Conservation (phyloP, 768 basidiomycete species). For the Tylopilus sp. region DNA sequence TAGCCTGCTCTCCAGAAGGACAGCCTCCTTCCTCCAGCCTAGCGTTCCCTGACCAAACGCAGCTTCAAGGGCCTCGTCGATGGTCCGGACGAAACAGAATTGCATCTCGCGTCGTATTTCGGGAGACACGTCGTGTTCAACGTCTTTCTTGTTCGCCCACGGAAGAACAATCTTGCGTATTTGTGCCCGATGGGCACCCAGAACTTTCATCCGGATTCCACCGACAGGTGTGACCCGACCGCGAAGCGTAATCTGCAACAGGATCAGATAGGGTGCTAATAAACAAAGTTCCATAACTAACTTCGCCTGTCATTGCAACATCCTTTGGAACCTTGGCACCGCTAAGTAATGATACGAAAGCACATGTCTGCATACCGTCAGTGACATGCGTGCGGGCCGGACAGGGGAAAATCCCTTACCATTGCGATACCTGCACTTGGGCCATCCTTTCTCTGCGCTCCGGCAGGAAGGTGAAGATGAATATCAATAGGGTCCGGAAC, state of each 20-base stretch:
- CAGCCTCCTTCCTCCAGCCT: constrained; percentile 55
- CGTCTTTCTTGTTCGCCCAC: constrained; percentile 81
- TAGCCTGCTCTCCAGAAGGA: constrained; percentile 53
- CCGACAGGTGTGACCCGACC: constrained; percentile 83
- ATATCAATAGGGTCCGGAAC: constrained; percentile 72
- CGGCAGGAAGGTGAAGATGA: constrained; percentile 85
- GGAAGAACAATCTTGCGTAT: constrained; percentile 84
- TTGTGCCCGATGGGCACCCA: constrained; percentile 86
- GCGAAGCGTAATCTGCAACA: constrained; percentile 67
- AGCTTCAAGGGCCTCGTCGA: constrained; percentile 77
- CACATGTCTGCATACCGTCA: constrained; percentile 54
- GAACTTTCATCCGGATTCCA: constrained; percentile 88
- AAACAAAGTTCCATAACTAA: constrained; percentile 22
- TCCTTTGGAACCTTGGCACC: constrained; percentile 69
- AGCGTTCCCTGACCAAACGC: constrained; percentile 74
- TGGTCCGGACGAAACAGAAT: constrained; percentile 76
- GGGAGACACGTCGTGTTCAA: constrained; percentile 76
- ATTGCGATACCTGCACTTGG: constrained; percentile 90
- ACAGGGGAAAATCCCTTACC: constrained; percentile 38
- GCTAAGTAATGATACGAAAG: constrained; percentile 81
- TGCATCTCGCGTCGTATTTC: constrained; percentile 74
- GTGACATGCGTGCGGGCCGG: background rate
- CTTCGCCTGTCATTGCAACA: constrained; percentile 90
- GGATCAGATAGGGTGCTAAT: background rate
- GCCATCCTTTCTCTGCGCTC: constrained; percentile 92